Base-by-base conservation (phyloP, 352 stramenopile genomes). In the Pythium rhizo-oryzae region DNA sequence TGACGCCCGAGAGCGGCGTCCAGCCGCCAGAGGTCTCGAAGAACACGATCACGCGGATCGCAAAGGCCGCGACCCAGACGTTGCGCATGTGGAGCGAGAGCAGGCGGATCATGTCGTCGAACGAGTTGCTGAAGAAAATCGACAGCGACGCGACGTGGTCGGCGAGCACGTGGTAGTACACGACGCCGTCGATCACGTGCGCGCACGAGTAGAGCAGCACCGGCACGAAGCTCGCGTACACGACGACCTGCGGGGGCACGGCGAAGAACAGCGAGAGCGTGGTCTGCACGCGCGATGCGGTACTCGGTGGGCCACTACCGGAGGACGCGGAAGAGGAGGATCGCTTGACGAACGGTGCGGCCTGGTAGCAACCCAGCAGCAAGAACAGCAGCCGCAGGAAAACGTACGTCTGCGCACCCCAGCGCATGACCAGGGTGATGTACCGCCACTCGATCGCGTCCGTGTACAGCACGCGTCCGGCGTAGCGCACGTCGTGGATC, bases 381-480 rank as follows among this genome's bases (percentile, higher is more conserved):
- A 76, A 41, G 21, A 62, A 69, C 18, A 72, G 43, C 6, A 76
- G n/a, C 9, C 69, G 69, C 21, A 66, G 18, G 33, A 76, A 59
- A 53, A 76, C 59, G 41, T 72, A 76, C 11, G 23, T 50, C 53
- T 76, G 64, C 1, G 30, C 69, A 19, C 13, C 37, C 41, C 52
- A 72, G 24, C 69, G 69, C 52, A 76, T 67, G 13, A 64, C 24
- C 55, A 61, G 12, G 4, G 69, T 76, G 28, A 76, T 72, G 55
- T 72, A 76, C 2, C 54, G 46, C 69, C 69, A 76, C 56, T 76
- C 69, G 47, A 76, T 59, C 8, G 47, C 69, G 55, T 76, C 69
- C 19, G 69, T 67, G 55, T 72, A 72, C 41, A 76, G 59, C 30
- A 76, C 59, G 15, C 56, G 55, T 16, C 69, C 69, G 15, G 52